Evolutionary conservation across 257 asterid species (phyloP), one percentile per base, ranked within the genome.

Genomic region (Buddleja alternifolia): DNA sequence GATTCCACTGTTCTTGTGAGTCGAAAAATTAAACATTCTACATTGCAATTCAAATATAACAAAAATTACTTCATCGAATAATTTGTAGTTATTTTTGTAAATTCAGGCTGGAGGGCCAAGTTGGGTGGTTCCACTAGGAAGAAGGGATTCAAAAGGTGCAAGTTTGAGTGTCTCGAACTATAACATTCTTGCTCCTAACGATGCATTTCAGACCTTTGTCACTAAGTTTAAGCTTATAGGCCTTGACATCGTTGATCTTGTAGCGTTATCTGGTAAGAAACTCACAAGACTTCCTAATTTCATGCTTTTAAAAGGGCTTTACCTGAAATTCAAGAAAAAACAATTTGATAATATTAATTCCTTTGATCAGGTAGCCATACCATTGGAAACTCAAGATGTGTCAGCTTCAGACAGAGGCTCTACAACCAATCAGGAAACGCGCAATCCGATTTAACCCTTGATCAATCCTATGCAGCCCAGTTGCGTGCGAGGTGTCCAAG

Each of bases 331-430:
- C 19, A 14, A 10, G n/a, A n/a, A n/a, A n/a, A n/a, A n/a, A n/a
- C n/a, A n/a, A n/a, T n/a, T n/a, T n/a, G n/a, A n/a, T n/a, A n/a
- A n/a, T 42, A n/a, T n/a, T n/a, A n/a, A 16, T 12, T 56, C 15
- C 17, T 21, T 58, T n/a, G n/a, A n/a, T 20, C 81, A 82, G 90
- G 88, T 23, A 78, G 88, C 81, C 90, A 87, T 51, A 82, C 90
- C 25, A 62, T 82, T 66, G 94, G 94, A 36, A 81, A 73, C 25
- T 66, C 90, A 44, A 77, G 94, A 66, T 84, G 90, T 46, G 24
- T 64, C 12, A 84, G 82, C 61, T 84, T 87, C 74, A 77, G 79
- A 37, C 94, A 80, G 32, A 79, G 90, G 71, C 81, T 84, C 24
- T 79, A 84, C 14, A 82, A 75, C 77, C 80, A 67, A 14, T 14